Percentiles rank a stretch among this genome's conserved stretches.
These are phyloP conservation scores for Schoenoplectus triqueter DNA, from an alignment of 202 grass and related monocot genomes.

Conservation along the genomic window DNA sequence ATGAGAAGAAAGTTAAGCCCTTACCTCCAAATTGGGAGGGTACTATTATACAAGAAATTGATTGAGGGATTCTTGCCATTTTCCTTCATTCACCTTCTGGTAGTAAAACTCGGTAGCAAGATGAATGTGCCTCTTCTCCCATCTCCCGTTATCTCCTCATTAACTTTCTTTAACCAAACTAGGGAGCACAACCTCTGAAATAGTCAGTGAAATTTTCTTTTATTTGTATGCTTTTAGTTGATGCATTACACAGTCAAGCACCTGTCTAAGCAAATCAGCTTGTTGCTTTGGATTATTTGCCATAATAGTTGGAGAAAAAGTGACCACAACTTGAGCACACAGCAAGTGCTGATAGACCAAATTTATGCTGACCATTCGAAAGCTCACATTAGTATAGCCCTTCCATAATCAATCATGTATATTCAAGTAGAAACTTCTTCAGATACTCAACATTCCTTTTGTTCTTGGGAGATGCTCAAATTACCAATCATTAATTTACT, in stretches of 20 bases:
- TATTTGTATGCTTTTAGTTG: too few species aligned
- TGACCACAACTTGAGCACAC: background rate
- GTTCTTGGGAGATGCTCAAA: background rate
- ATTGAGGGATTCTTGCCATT: background rate
- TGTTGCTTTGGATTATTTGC: background rate
- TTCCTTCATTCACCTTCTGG: background rate
- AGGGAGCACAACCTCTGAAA: too few species aligned
- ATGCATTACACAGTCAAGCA: too few species aligned
- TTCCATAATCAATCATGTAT: background rate
- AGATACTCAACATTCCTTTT: background rate
- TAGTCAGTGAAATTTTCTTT: too few species aligned
- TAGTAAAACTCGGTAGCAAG: too few species aligned
- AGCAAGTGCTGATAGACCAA: background rate
- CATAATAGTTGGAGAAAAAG: background rate
- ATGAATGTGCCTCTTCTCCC: too few species aligned
- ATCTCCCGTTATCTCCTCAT: too few species aligned
- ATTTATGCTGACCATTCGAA: background rate
- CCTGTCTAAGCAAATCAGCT: background rate
- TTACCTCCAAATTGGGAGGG: background rate
- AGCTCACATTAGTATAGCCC: background rate
- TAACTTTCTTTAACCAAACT: too few species aligned
- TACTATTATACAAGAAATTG: background rate
- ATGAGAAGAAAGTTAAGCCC: background rate
- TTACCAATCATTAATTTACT: conserved; percentile 3
- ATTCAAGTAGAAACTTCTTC: background rate